Conservation (phyloP, 768 basidiomycete genomes). For the Lepiota venenata region DNA sequence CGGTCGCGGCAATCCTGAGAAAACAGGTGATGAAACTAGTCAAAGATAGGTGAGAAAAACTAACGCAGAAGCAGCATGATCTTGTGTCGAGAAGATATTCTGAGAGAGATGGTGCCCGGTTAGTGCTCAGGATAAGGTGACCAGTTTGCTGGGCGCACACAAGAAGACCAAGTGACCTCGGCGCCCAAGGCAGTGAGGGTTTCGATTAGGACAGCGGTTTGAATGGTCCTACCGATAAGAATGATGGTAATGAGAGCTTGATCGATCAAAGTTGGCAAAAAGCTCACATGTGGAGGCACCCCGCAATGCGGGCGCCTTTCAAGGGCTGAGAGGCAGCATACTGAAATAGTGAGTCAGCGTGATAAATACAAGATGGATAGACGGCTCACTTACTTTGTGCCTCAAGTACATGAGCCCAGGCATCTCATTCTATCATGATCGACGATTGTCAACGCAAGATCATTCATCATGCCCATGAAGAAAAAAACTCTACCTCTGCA, state of each 20-base stretch:
- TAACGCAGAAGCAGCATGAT: constrained; percentile 97
- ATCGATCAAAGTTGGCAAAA: constrained; percentile 2
- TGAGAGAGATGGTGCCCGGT: constrained; percentile 24
- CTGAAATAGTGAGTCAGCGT: constrained; percentile 33
- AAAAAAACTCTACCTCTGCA: constrained; percentile 77
- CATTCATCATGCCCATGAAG: constrained; percentile 1
- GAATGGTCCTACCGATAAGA: constrained; percentile 75
- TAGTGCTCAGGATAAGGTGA: background rate
- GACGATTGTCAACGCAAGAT: constrained; percentile 15
- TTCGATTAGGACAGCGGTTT: constrained; percentile 98
- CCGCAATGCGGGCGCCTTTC: constrained; percentile 93
- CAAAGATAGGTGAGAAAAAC: constrained; percentile 19
- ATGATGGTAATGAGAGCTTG: background rate
- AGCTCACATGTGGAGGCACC: constrained; percentile 44
- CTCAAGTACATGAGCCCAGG: constrained; percentile 94
- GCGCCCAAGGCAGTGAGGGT: constrained; percentile 94
- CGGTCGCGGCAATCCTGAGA: constrained; percentile 89
- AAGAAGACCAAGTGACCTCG: constrained; percentile 98
- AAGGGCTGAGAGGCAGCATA: constrained; percentile 82
- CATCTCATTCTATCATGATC: constrained; percentile 73
- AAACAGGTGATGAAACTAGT: constrained; percentile 1
- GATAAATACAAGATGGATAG: constrained; percentile 11
- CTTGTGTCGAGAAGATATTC: constrained; percentile 99
- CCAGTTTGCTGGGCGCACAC: constrained; percentile 48
- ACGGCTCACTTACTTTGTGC: constrained; percentile 55